These are phyloP conservation scores for Sclerotinia glacialis DNA, from an alignment of 2,329 filamentous ascomycete genomes.

Conservation along the genomic window DNA sequence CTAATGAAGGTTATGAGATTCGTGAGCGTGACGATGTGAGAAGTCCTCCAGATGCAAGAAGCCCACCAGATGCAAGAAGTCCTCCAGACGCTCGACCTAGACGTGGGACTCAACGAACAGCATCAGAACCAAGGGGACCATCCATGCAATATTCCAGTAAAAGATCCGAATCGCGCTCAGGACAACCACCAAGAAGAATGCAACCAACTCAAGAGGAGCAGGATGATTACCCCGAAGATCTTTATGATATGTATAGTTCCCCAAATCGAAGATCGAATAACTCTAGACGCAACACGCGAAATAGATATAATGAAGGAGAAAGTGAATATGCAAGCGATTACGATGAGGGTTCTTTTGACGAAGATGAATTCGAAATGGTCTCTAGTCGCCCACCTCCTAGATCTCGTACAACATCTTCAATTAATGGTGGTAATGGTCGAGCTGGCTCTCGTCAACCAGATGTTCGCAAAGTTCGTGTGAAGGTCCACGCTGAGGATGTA, in stretches of 20 bases:
- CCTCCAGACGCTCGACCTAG: slow-evolving; percentile 37
- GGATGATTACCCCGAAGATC: slow-evolving; percentile 58
- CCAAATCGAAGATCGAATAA: slow-evolving; percentile 42
- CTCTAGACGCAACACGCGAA: slow-evolving; percentile 43
- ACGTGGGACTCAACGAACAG: slow-evolving; percentile 48
- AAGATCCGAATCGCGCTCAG: slow-evolving; percentile 33
- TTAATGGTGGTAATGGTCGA: slow-evolving; percentile 40
- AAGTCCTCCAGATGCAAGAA: slow-evolving; percentile 40
- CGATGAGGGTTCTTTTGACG: slow-evolving; percentile 67
- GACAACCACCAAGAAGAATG: slow-evolving; percentile 28
- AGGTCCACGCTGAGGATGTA: slow-evolving; percentile 87
- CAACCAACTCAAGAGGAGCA: slow-evolving; percentile 49
- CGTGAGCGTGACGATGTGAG: slow-evolving; percentile 31
- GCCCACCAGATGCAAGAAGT: slow-evolving; percentile 35
- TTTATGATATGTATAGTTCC: slow-evolving; percentile 63
- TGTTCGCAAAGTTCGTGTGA: slow-evolving; percentile 78
- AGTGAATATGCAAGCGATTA: slow-evolving; percentile 73
- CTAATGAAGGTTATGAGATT: slow-evolving; percentile 44
- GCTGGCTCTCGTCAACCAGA: slow-evolving; percentile 61
- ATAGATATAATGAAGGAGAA: slow-evolving; percentile 75
- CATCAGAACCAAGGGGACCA: slow-evolving; percentile 50
- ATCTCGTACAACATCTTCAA: slow-evolving; percentile 42
- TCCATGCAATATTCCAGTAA: slow-evolving; percentile 38
- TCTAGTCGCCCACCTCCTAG: slow-evolving; percentile 47
- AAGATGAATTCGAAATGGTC: slow-evolving; percentile 78